phyloP scores from a whole-genome alignment of 2,329 filamentous ascomycete genomes.

The Penicillium sp. region DNA sequence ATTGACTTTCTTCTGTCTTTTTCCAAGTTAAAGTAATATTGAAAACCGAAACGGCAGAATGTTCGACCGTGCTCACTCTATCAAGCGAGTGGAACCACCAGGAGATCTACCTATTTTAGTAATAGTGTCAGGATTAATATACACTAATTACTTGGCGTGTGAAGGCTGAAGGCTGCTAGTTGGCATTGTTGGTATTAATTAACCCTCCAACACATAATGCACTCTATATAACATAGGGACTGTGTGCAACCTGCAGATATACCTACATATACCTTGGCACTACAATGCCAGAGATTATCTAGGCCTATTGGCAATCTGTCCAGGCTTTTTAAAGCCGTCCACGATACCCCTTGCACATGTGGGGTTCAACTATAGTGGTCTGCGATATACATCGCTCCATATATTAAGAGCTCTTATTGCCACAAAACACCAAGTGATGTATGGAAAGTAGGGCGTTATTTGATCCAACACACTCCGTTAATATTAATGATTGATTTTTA shows the following conservation, averaged over 20 bases:
- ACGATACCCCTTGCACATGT: not conserved
- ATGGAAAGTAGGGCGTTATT: not conserved
- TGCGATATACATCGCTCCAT: not conserved
- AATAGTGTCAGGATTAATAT: not conserved
- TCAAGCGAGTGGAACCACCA: too few relatives aligned
- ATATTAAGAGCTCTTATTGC: not conserved
- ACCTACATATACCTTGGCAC: not conserved
- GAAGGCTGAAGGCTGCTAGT: not conserved
- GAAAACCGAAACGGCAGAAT: not conserved
- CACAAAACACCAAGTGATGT: not conserved
- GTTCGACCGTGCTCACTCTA: not conserved
- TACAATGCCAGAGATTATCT: not conserved
- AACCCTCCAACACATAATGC: too few relatives aligned
- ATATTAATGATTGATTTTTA: too few relatives aligned
- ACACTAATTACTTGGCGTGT: not conserved
- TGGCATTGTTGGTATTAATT: not conserved
- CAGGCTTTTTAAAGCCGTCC: too few relatives aligned
- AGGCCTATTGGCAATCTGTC: not conserved
- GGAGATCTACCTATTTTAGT: not conserved
- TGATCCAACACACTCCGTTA: not conserved
- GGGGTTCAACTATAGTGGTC: not conserved
- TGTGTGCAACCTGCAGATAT: not conserved
- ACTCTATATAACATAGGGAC: not conserved
- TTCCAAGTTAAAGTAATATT: not conserved
- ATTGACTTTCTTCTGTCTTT: not conserved